Base-by-base conservation (phyloP, 108 stramenopile species). In the Nitzschia palea region DNA sequence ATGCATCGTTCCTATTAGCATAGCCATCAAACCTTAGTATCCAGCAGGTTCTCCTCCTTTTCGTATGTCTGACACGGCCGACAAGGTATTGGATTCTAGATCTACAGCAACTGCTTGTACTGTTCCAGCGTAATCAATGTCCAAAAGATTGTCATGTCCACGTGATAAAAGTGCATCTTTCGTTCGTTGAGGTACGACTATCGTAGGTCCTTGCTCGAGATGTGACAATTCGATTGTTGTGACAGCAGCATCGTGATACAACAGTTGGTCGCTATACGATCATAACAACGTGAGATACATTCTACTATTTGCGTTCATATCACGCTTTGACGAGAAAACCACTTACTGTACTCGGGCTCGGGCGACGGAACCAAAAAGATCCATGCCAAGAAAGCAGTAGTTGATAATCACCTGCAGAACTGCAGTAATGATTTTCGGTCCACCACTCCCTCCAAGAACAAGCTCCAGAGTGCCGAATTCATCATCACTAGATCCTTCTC, bases 391-490 rank as follows among this genome's bases (percentile, higher is more conserved):
- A 27, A 82, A 63, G 31, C 69, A 69, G 51, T 76, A 62, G 57
- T 91, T 90, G 17, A 95, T 47, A 32, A 95, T 58, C 4, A 84
- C 81, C 61, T 90, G 89, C 5, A 86, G 48, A 30, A 88, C 80
- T 10, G 86, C 71, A 0, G 90, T 83, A 42, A 95, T 95, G 34
- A 95, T 95, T 47, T 86, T 89, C 9, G 94, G 88, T 3, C 94
- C 94, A 10, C 94, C 94, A 45, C 65, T 69, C 0, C 79, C 90
- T 26, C 94, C 94, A 22, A 89, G 58, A 0, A 80, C 81, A 40
- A 91, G 43, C 26, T 76, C 40, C 40, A 90, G 35, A 4, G 71
- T 51, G 0, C 84, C 84, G 15, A 58, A 14, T 29, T 78, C 54
- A 1, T 10, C 22, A 52, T 61, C 35, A 18, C 55, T 29, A 8